phyloP scores from a whole-genome alignment of 495 filamentous ascomycete genomes.

The Neurospora terricola region DNA sequence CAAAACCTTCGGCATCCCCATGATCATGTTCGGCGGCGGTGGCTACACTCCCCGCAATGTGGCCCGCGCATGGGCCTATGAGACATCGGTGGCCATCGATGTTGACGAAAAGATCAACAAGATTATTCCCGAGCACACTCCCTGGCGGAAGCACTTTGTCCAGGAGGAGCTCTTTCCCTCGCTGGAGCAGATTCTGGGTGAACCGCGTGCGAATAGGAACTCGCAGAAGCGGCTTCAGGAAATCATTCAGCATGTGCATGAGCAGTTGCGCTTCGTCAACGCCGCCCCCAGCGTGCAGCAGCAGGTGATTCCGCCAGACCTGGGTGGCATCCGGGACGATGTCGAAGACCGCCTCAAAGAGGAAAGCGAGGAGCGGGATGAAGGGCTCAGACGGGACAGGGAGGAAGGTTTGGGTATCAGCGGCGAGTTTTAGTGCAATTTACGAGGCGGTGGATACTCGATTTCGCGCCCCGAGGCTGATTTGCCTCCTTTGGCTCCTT shows the following conservation, averaged over 20 bases:
- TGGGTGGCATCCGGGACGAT: constrained; percentile 63
- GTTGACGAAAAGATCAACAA: constrained; percentile 60
- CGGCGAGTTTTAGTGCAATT: constrained; percentile 27
- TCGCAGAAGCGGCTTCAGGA: constrained; percentile 61
- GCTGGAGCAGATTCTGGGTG: constrained; percentile 52
- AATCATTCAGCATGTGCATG: constrained; percentile 62
- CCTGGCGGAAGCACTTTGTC: constrained; percentile 74
- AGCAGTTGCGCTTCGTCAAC: constrained; percentile 79
- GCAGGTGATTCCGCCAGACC: constrained; percentile 67
- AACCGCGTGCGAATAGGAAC: constrained; percentile 66
- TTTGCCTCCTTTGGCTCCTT: neutral
- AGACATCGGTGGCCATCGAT: constrained; percentile 82
- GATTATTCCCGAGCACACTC: constrained; percentile 59
- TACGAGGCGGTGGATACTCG: neutral
- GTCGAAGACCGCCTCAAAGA: constrained; percentile 70
- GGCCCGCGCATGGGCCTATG: constrained; percentile 90
- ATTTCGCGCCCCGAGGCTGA: neutral
- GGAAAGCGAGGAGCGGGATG: constrained; percentile 52
- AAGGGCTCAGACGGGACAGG: constrained; percentile 29
- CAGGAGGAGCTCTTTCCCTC: constrained; percentile 74
- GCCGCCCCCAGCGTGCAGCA: constrained; percentile 81
- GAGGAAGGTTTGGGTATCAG: constrained; percentile 33
- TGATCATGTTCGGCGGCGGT: constrained; percentile 87
- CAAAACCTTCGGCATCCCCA: constrained; percentile 64
- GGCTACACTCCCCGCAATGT: constrained; percentile 98